Percentiles rank a stretch among this genome's conserved stretches.
Conservation (phyloP, 164 flowering plant genomes). For the Amborella trichopoda region DNA sequence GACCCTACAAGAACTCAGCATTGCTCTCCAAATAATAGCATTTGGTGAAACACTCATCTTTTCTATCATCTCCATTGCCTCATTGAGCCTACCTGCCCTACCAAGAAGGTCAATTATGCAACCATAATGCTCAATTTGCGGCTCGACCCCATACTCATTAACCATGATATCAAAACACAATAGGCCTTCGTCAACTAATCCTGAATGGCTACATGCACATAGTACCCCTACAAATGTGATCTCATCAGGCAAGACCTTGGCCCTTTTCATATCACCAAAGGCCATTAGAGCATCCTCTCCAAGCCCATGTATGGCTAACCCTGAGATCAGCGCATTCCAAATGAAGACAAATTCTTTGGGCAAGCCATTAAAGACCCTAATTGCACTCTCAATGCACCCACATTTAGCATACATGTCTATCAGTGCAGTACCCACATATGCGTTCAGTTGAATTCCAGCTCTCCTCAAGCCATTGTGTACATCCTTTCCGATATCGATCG, state of each 20-base stretch:
- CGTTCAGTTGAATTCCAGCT: slow-evolving; percentile 25
- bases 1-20: slow-evolving; percentile 41
- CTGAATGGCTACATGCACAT: slow-evolving; percentile 48
- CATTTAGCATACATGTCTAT: slow-evolving; percentile 57
- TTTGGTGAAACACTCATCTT: slow-evolving; percentile 42
- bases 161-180: slow-evolving; percentile 23
- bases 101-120: slow-evolving; percentile 52
- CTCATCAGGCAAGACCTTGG: slow-evolving; percentile 28
- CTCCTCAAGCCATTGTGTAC: slow-evolving; percentile 32
- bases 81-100: slow-evolving; percentile 33
- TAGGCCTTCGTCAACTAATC: slow-evolving; percentile 39
- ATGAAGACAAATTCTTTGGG: slow-evolving; percentile 18
- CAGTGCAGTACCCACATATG: slow-evolving; percentile 38
- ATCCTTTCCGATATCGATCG: slow-evolving; percentile 39
- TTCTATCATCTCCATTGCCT: slow-evolving; percentile 27
- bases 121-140: slow-evolving; percentile 41
- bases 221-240: slow-evolving; percentile 43
- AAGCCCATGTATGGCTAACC: slow-evolving; percentile 45
- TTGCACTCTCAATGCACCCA: slow-evolving; percentile 37
- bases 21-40: slow-evolving; percentile 40
- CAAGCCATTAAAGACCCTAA: slow-evolving; percentile 17
- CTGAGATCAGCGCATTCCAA: slow-evolving; percentile 42
- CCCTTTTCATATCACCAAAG: slow-evolving; percentile 21
- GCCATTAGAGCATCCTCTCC: slow-evolving; percentile 25
- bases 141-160: slow-evolving; percentile 16